A percentile compares a stretch with the other conserved stretches of the same genome.
Conservation (phyloP, 225 moss, liverwort and hornwort genomes). For the Pleurozium schreberi region DNA sequence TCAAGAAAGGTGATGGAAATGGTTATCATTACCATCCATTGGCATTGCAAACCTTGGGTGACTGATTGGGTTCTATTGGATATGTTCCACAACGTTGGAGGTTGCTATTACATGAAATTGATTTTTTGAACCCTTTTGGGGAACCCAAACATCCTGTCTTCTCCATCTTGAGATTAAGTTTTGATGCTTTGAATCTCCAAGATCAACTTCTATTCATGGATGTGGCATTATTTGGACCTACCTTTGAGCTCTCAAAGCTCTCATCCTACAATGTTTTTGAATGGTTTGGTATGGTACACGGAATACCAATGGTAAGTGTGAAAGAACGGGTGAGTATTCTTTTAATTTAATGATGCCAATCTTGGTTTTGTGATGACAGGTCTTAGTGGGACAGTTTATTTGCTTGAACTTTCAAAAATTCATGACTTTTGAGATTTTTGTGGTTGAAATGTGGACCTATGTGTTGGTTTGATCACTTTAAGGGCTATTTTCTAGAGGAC, state of each 20-base stretch:
- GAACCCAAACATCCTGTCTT: not conserved
- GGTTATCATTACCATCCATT: not conserved
- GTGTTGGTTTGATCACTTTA: no score
- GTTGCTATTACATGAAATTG: not conserved
- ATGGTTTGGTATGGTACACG: not conserved
- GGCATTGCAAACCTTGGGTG: not conserved
- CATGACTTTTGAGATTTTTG: no score
- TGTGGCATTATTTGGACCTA: not conserved
- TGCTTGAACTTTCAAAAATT: accelerated
- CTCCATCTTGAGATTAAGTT: not conserved
- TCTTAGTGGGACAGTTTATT: not conserved
- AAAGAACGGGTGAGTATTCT: accelerated
- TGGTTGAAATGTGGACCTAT: not conserved
- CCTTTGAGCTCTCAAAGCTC: no score
- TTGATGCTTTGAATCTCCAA: not conserved
- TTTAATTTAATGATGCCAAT: not conserved
- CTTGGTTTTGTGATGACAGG: not conserved
- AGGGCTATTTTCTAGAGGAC: accelerated
- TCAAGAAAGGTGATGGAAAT: not conserved
- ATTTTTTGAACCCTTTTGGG: not conserved
- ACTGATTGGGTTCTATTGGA: not conserved
- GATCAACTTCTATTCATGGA: conserved; percentile 1
- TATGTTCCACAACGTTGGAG: accelerated
- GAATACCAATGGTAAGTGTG: not conserved
- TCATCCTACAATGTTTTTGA: no score